A percentile compares a stretch with the other conserved stretches of the same genome.
phyloP scores from a whole-genome alignment of 805 yeast species.

The Tetrapisispora taiwanensis region DNA sequence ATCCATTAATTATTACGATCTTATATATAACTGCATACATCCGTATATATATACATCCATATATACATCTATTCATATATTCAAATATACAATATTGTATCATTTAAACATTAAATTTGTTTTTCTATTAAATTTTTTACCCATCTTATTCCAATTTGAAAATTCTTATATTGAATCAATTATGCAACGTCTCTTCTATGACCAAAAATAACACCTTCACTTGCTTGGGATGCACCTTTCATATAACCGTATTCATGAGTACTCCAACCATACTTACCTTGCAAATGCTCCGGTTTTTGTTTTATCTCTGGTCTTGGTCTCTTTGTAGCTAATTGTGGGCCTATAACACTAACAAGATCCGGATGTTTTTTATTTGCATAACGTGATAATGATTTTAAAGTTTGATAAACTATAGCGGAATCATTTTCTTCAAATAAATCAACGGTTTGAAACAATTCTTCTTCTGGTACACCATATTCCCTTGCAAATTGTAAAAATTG shows the following conservation, averaged over 20 bases:
- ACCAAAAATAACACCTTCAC: constrained; percentile 47
- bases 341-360: constrained; percentile 39
- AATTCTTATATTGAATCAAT: too few relatives aligned
- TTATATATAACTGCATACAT: neutral
- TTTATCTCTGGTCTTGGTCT: constrained; percentile 43
- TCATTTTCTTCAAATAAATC: constrained; percentile 67
- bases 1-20: too few relatives aligned
- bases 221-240: constrained; percentile 45
- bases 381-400: constrained; percentile 65
- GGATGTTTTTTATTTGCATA: constrained; percentile 49
- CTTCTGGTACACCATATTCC: constrained; percentile 61
- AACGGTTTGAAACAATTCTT: constrained; percentile 68
- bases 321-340: constrained; percentile 45
- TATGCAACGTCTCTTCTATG: constrained; percentile 35
- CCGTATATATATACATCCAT: neutral
- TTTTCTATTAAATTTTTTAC: too few relatives aligned
- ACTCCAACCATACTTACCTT: constrained; percentile 41
- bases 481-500: constrained; percentile 57
- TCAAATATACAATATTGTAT: neutral
- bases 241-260: constrained; percentile 50
- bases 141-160: too few relatives aligned
- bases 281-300: constrained; percentile 41
- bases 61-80: neutral
- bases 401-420: constrained; percentile 68
- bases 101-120: too few relatives aligned